phyloP scores from a whole-genome alignment of 352 stramenopile species.

The Phytophthora meadii region DNA sequence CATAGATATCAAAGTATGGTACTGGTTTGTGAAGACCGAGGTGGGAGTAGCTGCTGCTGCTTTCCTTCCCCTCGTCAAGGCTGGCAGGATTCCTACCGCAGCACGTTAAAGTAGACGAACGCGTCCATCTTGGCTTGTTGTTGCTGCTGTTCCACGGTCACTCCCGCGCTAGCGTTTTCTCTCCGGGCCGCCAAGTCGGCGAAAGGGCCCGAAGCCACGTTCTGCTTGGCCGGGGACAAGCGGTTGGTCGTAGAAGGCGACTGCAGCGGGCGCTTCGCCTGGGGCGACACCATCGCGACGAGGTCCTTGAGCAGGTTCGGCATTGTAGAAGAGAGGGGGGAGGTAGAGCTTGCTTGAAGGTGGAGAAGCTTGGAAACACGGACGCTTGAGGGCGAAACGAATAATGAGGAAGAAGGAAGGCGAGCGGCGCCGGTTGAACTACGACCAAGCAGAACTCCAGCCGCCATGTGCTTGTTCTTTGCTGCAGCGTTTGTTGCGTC shows the following conservation, averaged over 20 bases:
- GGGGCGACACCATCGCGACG: conserved; percentile 40
- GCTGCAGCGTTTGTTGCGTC: conserved; percentile 1
- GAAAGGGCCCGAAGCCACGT: conserved; percentile 27
- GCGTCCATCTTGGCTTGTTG: conserved; percentile 54
- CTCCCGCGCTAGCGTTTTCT: conserved; percentile 19
- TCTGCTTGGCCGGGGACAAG: conserved; percentile 35
- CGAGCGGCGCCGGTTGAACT: conserved; percentile 15
- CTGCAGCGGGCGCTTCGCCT: conserved; percentile 41
- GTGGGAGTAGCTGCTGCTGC: not conserved
- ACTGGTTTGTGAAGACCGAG: conserved; percentile 8
- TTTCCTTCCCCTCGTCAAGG: not conserved
- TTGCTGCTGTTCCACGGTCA: conserved; percentile 37
- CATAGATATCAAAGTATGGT: conserved; percentile 43
- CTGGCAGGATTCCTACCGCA: conserved; percentile 37
- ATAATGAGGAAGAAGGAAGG: conserved; percentile 18
- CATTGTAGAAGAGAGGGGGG: conserved; percentile 34
- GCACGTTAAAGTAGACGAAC: conserved; percentile 54
- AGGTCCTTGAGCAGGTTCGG: conserved; percentile 56
- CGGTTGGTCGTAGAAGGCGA: conserved; percentile 38
- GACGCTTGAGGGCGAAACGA: conserved; percentile 39
- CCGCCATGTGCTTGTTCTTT: conserved; percentile 28
- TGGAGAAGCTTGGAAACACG: conserved; percentile 36
- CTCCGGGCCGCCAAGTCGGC: conserved; percentile 29
- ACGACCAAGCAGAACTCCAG: conserved; percentile 20
- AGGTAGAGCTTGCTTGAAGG: conserved; percentile 6